These are phyloP conservation scores for Rhizopogon vesiculosus DNA, from an alignment of 768 basidiomycete species.

Conservation along the genomic window DNA sequence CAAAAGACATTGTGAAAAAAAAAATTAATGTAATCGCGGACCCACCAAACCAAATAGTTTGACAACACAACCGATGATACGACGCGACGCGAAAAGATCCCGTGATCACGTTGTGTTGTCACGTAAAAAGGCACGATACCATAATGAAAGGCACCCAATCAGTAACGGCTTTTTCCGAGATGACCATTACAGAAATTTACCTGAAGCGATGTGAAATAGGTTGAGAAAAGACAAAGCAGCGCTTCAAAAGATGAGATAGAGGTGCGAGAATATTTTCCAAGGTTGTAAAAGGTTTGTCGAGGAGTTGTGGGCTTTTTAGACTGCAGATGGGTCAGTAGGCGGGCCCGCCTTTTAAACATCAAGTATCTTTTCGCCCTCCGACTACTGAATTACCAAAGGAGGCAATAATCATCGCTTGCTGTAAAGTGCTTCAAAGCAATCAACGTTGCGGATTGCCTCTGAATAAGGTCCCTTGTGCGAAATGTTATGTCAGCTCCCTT, in stretches of 20 bases:
- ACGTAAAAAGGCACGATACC: conserved; percentile 13
- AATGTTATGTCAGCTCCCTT: conserved; percentile 24
- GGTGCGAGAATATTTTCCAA: background rate
- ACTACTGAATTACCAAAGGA: conserved; percentile 22
- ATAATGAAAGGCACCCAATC: conserved; percentile 9
- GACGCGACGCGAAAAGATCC: conserved; percentile 12
- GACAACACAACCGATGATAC: conserved; percentile 17
- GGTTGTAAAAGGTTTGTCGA: background rate
- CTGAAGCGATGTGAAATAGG: no score
- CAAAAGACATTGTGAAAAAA: conserved; percentile 23
- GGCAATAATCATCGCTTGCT: conserved; percentile 17
- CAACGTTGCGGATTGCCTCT: conserved; percentile 20
- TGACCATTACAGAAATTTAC: no score
- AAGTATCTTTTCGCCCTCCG: conserved; percentile 12
- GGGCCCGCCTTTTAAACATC: conserved; percentile 22
- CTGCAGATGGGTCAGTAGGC: conserved; percentile 9
- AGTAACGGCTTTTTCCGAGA: background rate
- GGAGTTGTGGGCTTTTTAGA: conserved; percentile 6
- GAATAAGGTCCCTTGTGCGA: conserved; percentile 22
- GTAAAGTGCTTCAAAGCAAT: conserved; percentile 8
- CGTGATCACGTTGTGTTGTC: conserved; percentile 6
- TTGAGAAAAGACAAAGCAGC: background rate
- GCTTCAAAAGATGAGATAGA: background rate
- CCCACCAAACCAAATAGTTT: conserved; percentile 30
- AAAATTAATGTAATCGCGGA: conserved; percentile 12